Conservation (phyloP, 371 early-diverging fungal species). For the Encephalitozoon hellem region DNA sequence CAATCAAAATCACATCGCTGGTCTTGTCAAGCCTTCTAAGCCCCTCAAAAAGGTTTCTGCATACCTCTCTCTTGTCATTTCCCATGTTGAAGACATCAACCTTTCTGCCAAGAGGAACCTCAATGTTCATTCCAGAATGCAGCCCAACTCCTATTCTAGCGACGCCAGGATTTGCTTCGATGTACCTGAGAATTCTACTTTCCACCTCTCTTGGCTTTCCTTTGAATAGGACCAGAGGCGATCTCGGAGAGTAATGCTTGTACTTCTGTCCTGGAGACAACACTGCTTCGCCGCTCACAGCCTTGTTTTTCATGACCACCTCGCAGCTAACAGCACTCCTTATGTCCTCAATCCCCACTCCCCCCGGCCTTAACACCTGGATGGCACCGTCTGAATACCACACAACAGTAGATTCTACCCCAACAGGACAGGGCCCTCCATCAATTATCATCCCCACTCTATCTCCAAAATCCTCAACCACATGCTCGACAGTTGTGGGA, state of each 20-base stretch:
- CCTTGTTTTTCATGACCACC: conserved; percentile 6
- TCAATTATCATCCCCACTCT: conserved; percentile 77
- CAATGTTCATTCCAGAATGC: background rate
- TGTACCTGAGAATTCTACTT: background rate
- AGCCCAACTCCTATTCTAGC: conserved; percentile 18
- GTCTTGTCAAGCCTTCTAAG: conserved; percentile 71
- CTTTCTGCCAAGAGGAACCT: background rate
- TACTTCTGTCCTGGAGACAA: conserved; percentile 98
- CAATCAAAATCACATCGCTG: conserved; percentile 72
- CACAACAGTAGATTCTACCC: conserved; percentile 90
- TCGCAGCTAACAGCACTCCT: conserved; percentile 12
- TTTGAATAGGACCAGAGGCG: conserved; percentile 44
- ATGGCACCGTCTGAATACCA: conserved; percentile 66
- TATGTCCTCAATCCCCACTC: conserved; percentile 73
- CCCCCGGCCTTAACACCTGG: conserved; percentile 89
- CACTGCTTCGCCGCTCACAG: conserved; percentile 58
- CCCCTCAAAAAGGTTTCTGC: conserved; percentile 69
- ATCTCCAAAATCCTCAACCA: conserved; percentile 72
- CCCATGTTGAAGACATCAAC: conserved; percentile 46
- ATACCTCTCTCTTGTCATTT: conserved; percentile 63
- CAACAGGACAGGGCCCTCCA: conserved; percentile 76
- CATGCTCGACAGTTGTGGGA: conserved; percentile 83
- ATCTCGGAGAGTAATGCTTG: conserved; percentile 81
- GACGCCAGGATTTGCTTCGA: background rate
- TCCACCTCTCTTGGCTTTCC: conserved; percentile 16